Percentiles rank a stretch among this genome's conserved stretches.
Evolutionary conservation across 1,284 basidiomycete genomes (phyloP).

Genomic region (Somion occarium): DNA sequence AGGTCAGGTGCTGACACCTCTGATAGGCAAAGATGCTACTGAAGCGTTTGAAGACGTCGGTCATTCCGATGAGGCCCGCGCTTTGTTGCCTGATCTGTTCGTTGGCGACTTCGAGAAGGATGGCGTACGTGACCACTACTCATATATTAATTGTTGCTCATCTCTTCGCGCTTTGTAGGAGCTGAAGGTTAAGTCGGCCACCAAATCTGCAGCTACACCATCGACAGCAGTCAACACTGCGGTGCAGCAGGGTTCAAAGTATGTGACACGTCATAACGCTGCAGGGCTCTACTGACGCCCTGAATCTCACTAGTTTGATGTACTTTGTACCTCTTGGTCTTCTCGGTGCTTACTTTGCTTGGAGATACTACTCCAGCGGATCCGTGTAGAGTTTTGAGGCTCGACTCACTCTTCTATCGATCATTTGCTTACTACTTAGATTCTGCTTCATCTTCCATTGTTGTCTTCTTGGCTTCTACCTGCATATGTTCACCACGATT

Average conservation of each 20-base stretch:
- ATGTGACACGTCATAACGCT: slow-evolving; percentile 24
- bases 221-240: slow-evolving; percentile 39
- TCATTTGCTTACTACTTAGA: too few relatives aligned
- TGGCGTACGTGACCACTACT: slow-evolving; percentile 42
- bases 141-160: background rate
- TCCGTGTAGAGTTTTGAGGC: too few relatives aligned
- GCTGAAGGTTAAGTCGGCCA: slow-evolving; percentile 44
- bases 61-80: slow-evolving; percentile 97
- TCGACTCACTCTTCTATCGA: too few relatives aligned
- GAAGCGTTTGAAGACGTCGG: slow-evolving; percentile 99
- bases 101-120: slow-evolving; percentile 77
- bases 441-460: too few relatives aligned
- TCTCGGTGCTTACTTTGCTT: slow-evolving; percentile 79
- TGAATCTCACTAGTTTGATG: slow-evolving; percentile 45
- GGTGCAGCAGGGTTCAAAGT: slow-evolving; percentile 71
- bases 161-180: slow-evolving; percentile 31
- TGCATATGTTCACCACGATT: too few relatives aligned
- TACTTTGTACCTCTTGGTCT: slow-evolving; percentile 76
- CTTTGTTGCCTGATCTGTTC: slow-evolving; percentile 74
- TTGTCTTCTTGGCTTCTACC: too few relatives aligned
- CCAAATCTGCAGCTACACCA: slow-evolving; percentile 20
- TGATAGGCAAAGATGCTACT: slow-evolving; percentile 84
- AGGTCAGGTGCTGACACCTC: slow-evolving; percentile 10
- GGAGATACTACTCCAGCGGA: slow-evolving; percentile 73
- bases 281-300: background rate